phyloP scores from a whole-genome alignment of 2,329 filamentous ascomycete species.

The Elsinoe batatas region DNA sequence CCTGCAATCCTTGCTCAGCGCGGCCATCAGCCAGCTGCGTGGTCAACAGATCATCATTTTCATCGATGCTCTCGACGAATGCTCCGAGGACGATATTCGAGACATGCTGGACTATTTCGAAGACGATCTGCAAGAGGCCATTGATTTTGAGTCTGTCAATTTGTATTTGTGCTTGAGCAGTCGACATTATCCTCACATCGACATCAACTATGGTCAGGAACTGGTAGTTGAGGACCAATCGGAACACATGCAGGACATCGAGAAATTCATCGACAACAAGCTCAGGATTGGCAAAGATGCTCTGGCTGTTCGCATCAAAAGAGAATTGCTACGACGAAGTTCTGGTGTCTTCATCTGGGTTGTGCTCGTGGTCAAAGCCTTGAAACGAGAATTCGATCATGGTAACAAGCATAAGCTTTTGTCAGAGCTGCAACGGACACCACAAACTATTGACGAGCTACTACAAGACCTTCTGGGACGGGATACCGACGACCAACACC shows the following conservation, averaged over 20 bases:
- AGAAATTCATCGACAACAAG: conserved; percentile 19
- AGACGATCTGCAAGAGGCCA: conserved; percentile 25
- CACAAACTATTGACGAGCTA: conserved; percentile 3
- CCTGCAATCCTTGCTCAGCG: conserved; percentile 24
- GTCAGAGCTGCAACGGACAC: neutral
- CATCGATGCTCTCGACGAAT: conserved; percentile 43
- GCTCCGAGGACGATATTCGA: conserved; percentile 33
- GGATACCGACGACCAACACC: conserved; percentile 34
- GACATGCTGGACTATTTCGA: conserved; percentile 39
- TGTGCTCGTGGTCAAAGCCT: conserved; percentile 10
- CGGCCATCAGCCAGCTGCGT: conserved; percentile 22
- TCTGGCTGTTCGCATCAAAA: neutral
- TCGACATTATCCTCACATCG: conserved; percentile 40
- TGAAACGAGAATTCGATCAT: conserved; percentile 11
- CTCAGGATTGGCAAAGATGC: conserved; percentile 15
- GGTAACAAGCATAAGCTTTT: conserved; percentile 4
- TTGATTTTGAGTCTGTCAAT: conserved; percentile 3
- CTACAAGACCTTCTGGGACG: conserved; percentile 11
- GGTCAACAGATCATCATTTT: conserved; percentile 16
- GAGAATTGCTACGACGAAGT: conserved; percentile 2
- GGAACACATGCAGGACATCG: conserved; percentile 31
- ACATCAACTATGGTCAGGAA: conserved; percentile 21
- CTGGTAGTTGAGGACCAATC: conserved; percentile 29
- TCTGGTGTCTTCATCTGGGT: conserved; percentile 15
- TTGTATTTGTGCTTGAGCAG: conserved; percentile 39